Percentiles rank a stretch among this genome's conserved stretches.
phyloP scores from a whole-genome alignment of 208 protist species.

The Herpetomonas samuelpessoai region DNA sequence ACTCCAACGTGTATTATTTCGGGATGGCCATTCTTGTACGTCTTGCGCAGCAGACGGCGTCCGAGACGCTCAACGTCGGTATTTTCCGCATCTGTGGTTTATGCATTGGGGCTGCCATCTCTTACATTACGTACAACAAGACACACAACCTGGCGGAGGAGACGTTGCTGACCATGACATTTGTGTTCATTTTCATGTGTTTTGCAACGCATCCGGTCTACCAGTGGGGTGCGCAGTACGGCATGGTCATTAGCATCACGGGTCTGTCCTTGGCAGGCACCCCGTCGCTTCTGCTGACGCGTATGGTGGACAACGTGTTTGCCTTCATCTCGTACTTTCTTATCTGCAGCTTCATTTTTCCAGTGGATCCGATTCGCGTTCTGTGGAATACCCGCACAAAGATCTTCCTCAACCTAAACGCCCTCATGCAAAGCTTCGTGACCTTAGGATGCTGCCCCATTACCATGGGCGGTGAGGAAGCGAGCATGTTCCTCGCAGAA shows the following conservation, averaged over 20 bases:
- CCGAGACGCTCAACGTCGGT: constrained; percentile 41
- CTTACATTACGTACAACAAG: constrained; percentile 19
- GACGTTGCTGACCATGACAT: constrained; percentile 21
- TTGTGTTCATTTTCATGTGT: constrained; percentile 22
- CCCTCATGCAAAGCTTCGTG: constrained; percentile 17
- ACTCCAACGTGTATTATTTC: constrained; percentile 40
- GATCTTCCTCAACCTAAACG: constrained; percentile 20
- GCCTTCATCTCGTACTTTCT: constrained; percentile 45
- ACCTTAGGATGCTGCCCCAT: constrained; percentile 30
- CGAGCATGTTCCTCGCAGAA: constrained; percentile 11
- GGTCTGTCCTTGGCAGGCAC: constrained; percentile 4
- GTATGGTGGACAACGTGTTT: constrained; percentile 39
- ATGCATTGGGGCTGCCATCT: constrained; percentile 27
- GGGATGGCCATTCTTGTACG: constrained; percentile 60
- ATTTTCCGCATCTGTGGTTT: constrained; percentile 42
- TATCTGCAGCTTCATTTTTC: constrained; percentile 50
- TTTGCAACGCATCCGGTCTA: constrained; percentile 24
- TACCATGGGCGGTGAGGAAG: constrained; percentile 29
- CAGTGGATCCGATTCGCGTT: constrained; percentile 46
- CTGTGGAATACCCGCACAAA: constrained; percentile 38
- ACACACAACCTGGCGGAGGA: constrained; percentile 20
- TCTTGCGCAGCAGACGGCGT: constrained; percentile 40
- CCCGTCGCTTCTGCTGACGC: constrained; percentile 20
- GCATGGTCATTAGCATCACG: constrained; percentile 27
- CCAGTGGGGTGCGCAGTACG: constrained; percentile 27